Percentiles rank a stretch among this genome's conserved stretches.
Evolutionary conservation across 148 eudicot species (phyloP).

Genomic region (Amaranthus cruentus): DNA sequence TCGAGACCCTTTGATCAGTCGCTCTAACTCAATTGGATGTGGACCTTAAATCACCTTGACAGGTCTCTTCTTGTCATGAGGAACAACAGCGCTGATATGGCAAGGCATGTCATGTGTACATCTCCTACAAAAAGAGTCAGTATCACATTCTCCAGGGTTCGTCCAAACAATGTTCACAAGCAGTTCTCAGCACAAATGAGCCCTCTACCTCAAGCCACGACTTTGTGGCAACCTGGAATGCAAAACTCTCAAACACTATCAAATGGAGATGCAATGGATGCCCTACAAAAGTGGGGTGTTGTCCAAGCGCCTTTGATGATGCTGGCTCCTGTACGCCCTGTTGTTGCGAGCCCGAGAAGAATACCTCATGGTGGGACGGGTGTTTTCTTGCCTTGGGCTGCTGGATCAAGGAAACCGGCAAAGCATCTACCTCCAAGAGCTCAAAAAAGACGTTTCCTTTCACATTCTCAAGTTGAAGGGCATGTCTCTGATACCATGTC

Average conservation of each 20-base stretch:
- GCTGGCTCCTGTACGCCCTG: constrained; percentile 59
- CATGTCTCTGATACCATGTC: constrained; percentile 41
- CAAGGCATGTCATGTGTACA: constrained; percentile 80
- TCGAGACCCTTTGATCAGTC: too few species aligned
- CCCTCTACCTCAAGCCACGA: constrained; percentile 49
- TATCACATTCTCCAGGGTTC: constrained; percentile 73
- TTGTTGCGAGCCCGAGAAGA: constrained; percentile 46
- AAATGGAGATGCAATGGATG: constrained; percentile 38
- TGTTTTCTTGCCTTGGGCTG: constrained; percentile 88
- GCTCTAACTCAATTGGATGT: too few species aligned
- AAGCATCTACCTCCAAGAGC: constrained; percentile 92
- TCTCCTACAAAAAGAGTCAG: constrained; percentile 71
- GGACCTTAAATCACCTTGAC: neutral
- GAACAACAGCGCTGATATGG: constrained; percentile 86
- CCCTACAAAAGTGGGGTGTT: constrained; percentile 65
- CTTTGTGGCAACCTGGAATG: constrained; percentile 66
- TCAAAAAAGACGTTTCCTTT: constrained; percentile 51
- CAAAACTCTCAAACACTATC: constrained; percentile 38
- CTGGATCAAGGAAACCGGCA: constrained; percentile 53
- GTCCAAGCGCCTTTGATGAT: constrained; percentile 56
- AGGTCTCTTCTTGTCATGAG: constrained; percentile 91
- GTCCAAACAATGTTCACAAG: constrained; percentile 38
- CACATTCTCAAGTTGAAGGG: constrained; percentile 37
- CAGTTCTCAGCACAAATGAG: constrained; percentile 24
- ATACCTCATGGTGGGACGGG: constrained; percentile 74